phyloP scores from a whole-genome alignment of 2,329 filamentous ascomycete genomes.

The Botrytis medusae region DNA sequence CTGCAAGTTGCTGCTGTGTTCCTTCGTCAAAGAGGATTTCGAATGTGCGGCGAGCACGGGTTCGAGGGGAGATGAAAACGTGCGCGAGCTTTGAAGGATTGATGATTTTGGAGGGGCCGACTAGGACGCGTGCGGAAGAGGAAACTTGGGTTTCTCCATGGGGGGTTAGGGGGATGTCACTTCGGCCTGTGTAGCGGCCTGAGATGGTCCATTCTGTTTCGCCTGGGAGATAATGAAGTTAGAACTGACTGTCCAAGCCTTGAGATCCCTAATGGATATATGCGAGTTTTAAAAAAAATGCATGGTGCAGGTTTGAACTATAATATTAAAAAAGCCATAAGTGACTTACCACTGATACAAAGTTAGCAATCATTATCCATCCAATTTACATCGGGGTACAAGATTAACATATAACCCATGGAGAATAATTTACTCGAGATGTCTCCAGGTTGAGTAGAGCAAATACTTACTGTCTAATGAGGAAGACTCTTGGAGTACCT shows the following conservation, averaged over 20 bases:
- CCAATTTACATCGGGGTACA: not conserved
- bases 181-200: conserved; percentile 48
- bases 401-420: not conserved
- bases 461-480: conserved; percentile 42
- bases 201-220: conserved; percentile 50
- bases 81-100: conserved; percentile 47
- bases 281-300: not conserved
- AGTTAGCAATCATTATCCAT: not conserved
- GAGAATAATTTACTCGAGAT: not conserved
- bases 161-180: conserved; percentile 44
- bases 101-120: conserved; percentile 49
- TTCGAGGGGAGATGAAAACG: conserved; percentile 49
- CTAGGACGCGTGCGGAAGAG: conserved; percentile 44
- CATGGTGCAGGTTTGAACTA: not conserved
- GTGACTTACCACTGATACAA: conserved; percentile 21
- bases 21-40: conserved; percentile 45
- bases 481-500: conserved; percentile 43
- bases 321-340: not conserved
- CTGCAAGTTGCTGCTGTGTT: conserved; percentile 28
- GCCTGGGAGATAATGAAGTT: conserved; percentile 35
- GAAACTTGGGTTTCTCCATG: conserved; percentile 47
- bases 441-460: not conserved
- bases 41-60: conserved; percentile 48
- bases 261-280: too few relatives aligned
- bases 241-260: conserved; percentile 12